phyloP scores from a whole-genome alignment of 805 yeast genomes.

The Candida succiphila region DNA sequence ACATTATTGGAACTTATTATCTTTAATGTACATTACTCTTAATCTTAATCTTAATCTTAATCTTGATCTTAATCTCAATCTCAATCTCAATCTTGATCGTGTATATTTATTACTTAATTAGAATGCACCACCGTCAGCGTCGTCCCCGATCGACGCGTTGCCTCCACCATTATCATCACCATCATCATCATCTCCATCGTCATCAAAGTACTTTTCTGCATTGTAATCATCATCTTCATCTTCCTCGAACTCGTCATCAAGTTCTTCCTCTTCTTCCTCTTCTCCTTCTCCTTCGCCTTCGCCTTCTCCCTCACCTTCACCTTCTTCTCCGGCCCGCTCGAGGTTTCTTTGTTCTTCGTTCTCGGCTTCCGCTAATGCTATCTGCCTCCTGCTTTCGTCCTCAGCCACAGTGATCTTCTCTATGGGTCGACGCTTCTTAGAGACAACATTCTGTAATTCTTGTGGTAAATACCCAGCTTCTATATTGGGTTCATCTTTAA shows the following conservation, averaged over 20 bases:
- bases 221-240: slow-evolving; percentile 74
- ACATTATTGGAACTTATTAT: too few relatives aligned
- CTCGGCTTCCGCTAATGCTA: slow-evolving; percentile 15
- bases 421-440: too few relatives aligned
- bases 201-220: slow-evolving; percentile 72
- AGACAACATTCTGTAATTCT: slow-evolving; percentile 65
- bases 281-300: slow-evolving; percentile 28
- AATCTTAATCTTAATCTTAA: too few relatives aligned
- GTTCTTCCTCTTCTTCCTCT: slow-evolving; percentile 43
- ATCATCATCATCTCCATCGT: slow-evolving; percentile 51
- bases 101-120: too few relatives aligned
- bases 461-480: slow-evolving; percentile 60
- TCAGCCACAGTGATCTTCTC: too few relatives aligned
- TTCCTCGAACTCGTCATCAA: slow-evolving; percentile 61
- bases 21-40: too few relatives aligned
- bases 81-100: too few relatives aligned
- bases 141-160: too few relatives aligned
- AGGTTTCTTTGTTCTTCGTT: slow-evolving; percentile 18
- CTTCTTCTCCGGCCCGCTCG: slow-evolving; percentile 26
- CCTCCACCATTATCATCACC: slow-evolving; percentile 54
- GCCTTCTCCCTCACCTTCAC: slow-evolving; percentile 33
- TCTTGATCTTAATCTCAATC: too few relatives aligned
- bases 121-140: too few relatives aligned
- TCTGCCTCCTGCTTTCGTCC: too few relatives aligned
- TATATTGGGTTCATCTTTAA: slow-evolving; percentile 71